Base-by-base conservation (phyloP, 768 basidiomycete species). In the Boletellus emodensis region DNA sequence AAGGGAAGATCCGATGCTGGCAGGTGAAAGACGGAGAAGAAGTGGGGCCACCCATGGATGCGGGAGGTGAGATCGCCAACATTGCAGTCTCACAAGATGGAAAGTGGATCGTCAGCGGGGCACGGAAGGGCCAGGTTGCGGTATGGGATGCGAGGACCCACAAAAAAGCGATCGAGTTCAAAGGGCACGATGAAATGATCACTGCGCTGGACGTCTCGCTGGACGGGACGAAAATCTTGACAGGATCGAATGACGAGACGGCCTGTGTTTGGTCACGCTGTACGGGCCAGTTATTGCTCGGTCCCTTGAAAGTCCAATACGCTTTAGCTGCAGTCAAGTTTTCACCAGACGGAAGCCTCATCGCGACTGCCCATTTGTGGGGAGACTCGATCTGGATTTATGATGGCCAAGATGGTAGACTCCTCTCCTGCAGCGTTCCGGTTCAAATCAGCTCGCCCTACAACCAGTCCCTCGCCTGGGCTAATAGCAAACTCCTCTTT, bases 231-330 rank as follows among this genome's bases (percentile, higher is more conserved):
- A 48, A 24, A n/a, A 30, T 50, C 0, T 57, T 18, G 8, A 48
- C 48, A 0, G 52, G 52, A 13, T 47, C 46, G 0, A 30, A 11
- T 8, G 48, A 54, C 30, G 12, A 22, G 7, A 35, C 46, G 6
- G 20, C 20, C 3, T 28, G 20, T 6, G 44, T 59, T n/a, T 59
- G 47, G 57, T 59, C 57, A 2, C 36, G 55, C 4, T 39, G 44
- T 1, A 33, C 7, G 20, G 46, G 46, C 10, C 1, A 35, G 13
- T 52, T 11, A 9, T 38, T 58, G 0, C 37, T 48, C 2, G 37
- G 17, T 6, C 30, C 30, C 30, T 17, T 28, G 44, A 7, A 4
- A 18, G 7, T 6, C 7, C 7, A 15, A 1, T 6, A 24, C 52
- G 4, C 30, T 30, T 11, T 30, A 13, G 48, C 20, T 12, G 44